Conservation (phyloP, 345 rosid genomes). For the Nasturtium officinale region DNA sequence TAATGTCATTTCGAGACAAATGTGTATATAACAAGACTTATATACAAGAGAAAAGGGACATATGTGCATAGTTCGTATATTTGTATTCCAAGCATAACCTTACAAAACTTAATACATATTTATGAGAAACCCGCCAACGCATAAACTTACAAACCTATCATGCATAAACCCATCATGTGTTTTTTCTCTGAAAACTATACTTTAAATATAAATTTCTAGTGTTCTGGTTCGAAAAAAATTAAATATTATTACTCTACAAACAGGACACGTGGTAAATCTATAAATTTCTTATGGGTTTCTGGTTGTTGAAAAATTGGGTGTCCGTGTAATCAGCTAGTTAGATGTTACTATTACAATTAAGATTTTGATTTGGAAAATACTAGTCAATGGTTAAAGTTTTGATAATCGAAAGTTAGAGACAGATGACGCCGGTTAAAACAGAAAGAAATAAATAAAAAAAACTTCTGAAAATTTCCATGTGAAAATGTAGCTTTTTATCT, state of each 20-base stretch:
- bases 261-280: not conserved
- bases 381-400: not conserved
- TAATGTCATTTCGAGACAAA: slow-evolving; percentile 17
- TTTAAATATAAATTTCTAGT: not conserved
- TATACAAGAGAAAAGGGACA: slow-evolving; percentile 18
- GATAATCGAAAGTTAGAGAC: not conserved
- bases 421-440: not conserved
- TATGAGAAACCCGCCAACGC: slow-evolving; percentile 24
- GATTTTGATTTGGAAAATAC: not conserved
- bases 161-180: slow-evolving; percentile 33
- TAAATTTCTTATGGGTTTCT: not conserved
- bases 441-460: not conserved
- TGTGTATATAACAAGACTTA: slow-evolving; percentile 21
- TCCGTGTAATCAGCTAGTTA: not conserved
- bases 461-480: slow-evolving; percentile 1
- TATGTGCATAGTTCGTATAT: not conserved
- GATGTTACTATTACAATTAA: not conserved
- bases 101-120: slow-evolving; percentile 27
- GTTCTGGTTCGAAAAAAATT: not conserved
- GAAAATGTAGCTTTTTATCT: slow-evolving; percentile 26
- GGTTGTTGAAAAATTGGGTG: not conserved
- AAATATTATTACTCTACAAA: not conserved
- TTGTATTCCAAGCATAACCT: slow-evolving; percentile 13
- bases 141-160: slow-evolving; percentile 37
- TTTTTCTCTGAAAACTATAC: not conserved